Percentiles rank a stretch among this genome's conserved stretches.
Conservation (phyloP, 257 asterid species). For the Primulina tabacum region DNA sequence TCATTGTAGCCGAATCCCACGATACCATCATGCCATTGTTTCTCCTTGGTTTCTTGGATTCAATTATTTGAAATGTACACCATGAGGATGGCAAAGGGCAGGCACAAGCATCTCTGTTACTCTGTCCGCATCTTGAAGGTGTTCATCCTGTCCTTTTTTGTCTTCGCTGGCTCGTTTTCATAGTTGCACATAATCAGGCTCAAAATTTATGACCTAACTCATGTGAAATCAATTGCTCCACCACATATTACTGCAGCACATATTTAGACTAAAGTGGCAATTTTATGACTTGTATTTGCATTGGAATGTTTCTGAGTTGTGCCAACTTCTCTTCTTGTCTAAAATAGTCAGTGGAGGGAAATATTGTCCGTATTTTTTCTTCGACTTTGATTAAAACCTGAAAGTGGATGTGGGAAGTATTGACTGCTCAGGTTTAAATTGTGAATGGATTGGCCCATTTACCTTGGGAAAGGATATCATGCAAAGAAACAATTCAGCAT, state of each 20-base stretch:
- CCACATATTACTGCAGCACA: neutral
- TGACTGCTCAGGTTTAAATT: no score
- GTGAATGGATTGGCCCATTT: no score
- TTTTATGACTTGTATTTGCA: neutral
- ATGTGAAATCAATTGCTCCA: neutral
- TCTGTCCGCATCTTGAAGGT: neutral
- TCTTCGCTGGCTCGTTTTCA: neutral
- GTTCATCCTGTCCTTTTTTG: neutral
- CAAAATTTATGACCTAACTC: neutral
- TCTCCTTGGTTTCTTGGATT: conserved; percentile 21
- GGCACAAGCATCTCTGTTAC: conserved; percentile 27
- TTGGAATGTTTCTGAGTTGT: neutral
- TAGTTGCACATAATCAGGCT: neutral
- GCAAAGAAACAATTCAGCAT: no score
- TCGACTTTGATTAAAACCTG: no score
- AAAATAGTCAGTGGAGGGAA: neutral
- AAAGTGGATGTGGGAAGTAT: no score
- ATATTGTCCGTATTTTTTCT: neutral
- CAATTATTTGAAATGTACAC: conserved; percentile 13
- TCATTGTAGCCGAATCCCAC: conserved; percentile 8
- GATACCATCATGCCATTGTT: conserved; percentile 16
- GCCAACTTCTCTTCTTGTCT: neutral
- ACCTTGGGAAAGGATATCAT: no score
- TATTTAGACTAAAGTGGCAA: neutral
- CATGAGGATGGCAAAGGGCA: conserved; percentile 17